Evolutionary conservation across 805 yeast species (phyloP).

Genomic region (Huiozyma naganishii): DNA sequence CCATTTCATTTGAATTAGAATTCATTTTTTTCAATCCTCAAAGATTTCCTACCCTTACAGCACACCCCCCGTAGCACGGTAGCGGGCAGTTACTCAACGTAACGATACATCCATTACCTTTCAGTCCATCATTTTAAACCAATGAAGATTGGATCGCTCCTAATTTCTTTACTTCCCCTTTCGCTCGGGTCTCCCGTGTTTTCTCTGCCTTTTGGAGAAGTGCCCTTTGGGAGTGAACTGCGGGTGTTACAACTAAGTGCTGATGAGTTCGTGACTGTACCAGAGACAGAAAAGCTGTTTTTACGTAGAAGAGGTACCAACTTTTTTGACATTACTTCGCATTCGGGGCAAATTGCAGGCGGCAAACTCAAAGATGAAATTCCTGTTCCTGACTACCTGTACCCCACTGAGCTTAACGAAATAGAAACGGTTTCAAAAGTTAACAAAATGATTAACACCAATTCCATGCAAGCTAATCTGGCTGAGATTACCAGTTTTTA

Average conservation of each 20-base stretch:
- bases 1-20: too few relatives aligned
- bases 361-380: constrained; percentile 3
- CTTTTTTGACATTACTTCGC: constrained; percentile 55
- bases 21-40: too few relatives aligned
- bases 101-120: too few relatives aligned
- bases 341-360: background rate
- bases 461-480: constrained; percentile 41
- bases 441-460: constrained; percentile 35
- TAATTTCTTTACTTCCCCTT: too few relatives aligned
- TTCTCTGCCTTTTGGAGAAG: background rate
- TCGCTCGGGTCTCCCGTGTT: constrained; percentile 2
- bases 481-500: constrained; percentile 56
- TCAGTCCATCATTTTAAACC: too few relatives aligned
- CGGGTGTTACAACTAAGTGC: constrained; percentile 19
- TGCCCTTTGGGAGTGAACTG: background rate
- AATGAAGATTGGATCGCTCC: too few relatives aligned
- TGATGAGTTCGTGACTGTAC: constrained; percentile 20
- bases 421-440: constrained; percentile 32
- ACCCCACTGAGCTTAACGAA: constrained; percentile 40
- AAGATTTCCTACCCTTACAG: too few relatives aligned
- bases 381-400: constrained; percentile 29
- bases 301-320: constrained; percentile 37
- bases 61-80: too few relatives aligned
- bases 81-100: too few relatives aligned
- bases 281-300: constrained; percentile 36